Evolutionary conservation across 2,329 filamentous ascomycete genomes (phyloP).

Genomic region (Cercospora zeae-maydis): DNA sequence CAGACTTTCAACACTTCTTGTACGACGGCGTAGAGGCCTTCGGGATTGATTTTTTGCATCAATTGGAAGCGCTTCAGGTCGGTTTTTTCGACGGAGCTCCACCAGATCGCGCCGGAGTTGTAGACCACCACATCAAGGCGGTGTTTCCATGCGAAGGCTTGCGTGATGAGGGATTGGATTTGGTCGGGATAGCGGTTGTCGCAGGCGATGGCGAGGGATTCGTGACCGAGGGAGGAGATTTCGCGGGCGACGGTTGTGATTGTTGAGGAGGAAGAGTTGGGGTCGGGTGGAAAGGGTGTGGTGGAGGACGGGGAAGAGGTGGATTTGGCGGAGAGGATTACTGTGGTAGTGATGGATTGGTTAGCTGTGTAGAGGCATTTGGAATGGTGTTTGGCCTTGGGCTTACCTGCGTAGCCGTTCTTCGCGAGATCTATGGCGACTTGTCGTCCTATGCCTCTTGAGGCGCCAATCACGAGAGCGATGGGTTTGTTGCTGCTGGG

Average conservation of each 20-base stretch:
- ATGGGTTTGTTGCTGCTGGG: conserved; percentile 19
- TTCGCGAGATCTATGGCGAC: conserved; percentile 72
- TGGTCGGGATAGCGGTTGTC: conserved; percentile 65
- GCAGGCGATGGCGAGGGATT: conserved; percentile 63
- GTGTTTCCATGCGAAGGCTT: conserved; percentile 54
- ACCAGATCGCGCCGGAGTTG: conserved; percentile 80
- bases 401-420: conserved; percentile 64
- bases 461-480: conserved; percentile 34
- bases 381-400: background rate
- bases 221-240: conserved; percentile 55
- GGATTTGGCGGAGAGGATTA: conserved; percentile 74
- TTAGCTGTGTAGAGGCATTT: background rate
- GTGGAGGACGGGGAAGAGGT: conserved; percentile 53
- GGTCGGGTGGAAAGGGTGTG: conserved; percentile 58
- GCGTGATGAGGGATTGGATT: conserved; percentile 57
- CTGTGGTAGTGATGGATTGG: conserved; percentile 41
- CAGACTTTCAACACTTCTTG: conserved; percentile 64
- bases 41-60: conserved; percentile 71
- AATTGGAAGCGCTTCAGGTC: conserved; percentile 52
- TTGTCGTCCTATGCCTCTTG: conserved; percentile 72
- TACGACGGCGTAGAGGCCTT: conserved; percentile 70
- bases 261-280: conserved; percentile 70
- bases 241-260: conserved; percentile 77
- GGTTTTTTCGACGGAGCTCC: conserved; percentile 65
- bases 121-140: conserved; percentile 73